These are phyloP conservation scores for Arthrinium phaeospermum DNA, from an alignment of 2,329 filamentous ascomycete species.

Conservation along the genomic window DNA sequence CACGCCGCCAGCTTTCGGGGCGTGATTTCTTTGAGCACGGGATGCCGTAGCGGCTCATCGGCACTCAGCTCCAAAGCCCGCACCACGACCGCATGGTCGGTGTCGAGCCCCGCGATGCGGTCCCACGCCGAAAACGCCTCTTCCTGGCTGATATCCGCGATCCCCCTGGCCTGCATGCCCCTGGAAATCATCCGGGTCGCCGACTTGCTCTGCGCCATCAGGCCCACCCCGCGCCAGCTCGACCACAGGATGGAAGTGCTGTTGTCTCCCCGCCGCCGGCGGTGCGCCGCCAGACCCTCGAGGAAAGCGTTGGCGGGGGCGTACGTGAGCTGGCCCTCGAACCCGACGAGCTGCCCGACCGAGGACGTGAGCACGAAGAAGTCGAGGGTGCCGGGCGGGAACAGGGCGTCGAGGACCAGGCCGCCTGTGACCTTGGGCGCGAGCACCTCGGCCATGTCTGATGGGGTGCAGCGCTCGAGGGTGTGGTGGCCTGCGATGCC, in stretches of 20 bases:
- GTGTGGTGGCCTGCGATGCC: constrained; percentile 39
- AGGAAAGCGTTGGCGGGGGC: constrained; percentile 40
- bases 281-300: constrained; percentile 37
- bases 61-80: constrained; percentile 38
- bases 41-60: constrained; percentile 34
- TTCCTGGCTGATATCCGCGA: constrained; percentile 46
- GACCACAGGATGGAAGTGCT: constrained; percentile 49
- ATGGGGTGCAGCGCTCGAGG: too few relatives aligned
- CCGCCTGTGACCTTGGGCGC: constrained; percentile 43
- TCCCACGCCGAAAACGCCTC: constrained; percentile 51
- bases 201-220: constrained; percentile 40
- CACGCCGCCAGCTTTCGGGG: not conserved
- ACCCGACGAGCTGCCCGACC: constrained; percentile 39
- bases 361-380: constrained; percentile 40
- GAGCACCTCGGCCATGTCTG: constrained; percentile 42
- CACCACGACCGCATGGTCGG: constrained; percentile 46
- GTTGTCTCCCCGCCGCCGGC: constrained; percentile 45
- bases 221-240: constrained; percentile 46
- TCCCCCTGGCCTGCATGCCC: constrained; percentile 47
- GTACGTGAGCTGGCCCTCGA: constrained; percentile 38
- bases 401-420: constrained; percentile 31
- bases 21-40: constrained; percentile 38
- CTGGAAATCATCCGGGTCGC: constrained; percentile 34
- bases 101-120: constrained; percentile 40
- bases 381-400: constrained; percentile 38